Evolutionary conservation across 257 asterid species (phyloP), one percentile per base, ranked within the genome.

Genomic region (Jasminum sambac): DNA sequence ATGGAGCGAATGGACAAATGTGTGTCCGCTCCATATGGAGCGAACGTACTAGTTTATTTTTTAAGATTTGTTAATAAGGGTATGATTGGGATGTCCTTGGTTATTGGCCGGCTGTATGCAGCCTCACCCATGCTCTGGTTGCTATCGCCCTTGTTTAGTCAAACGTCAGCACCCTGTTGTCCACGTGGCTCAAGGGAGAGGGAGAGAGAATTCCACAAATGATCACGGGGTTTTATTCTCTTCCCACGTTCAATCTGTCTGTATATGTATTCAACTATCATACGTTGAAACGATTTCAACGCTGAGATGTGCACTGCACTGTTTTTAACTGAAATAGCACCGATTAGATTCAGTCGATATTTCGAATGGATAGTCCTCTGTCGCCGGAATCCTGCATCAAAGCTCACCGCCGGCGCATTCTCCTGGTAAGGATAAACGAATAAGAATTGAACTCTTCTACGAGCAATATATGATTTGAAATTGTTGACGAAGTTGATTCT

Each of bases 331-430:
- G 86, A 60, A 78, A 59, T 67, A 84, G 89, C 82, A 74, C 81
- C 85, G 82, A 71, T 78, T 84, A 88, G 89, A 65, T 87, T 69
- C 78, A 75, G 77, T 66, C 73, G 40, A 67, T 82, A 78, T 79
- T 85, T 57, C 67, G 75, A 39, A 88, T 91, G 96, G 96, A 86
- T 79, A 63, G 81, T 44, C 89, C 86, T 76, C 84, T 83, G 60
- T 75, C 90, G 79, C 80, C 86, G 60, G 80, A 81, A 41, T 41
- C 76, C 57, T 58, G 41, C 38, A 52, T 71, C 40, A 55, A 70
- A 26, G 65, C 86, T 57, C 84, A 83, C 38, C 66, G 70, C 71
- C 88, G 76, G 70, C 85, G 80, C 64, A 80, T 89, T 66, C 19
- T 83, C 68, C 87, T 84, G 96, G 97, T 85, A 74, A 11, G 30